Evolutionary conservation across 805 yeast genomes (phyloP), one percentile per base, ranked within the genome.

Genomic region (Candida andamanensis): DNA sequence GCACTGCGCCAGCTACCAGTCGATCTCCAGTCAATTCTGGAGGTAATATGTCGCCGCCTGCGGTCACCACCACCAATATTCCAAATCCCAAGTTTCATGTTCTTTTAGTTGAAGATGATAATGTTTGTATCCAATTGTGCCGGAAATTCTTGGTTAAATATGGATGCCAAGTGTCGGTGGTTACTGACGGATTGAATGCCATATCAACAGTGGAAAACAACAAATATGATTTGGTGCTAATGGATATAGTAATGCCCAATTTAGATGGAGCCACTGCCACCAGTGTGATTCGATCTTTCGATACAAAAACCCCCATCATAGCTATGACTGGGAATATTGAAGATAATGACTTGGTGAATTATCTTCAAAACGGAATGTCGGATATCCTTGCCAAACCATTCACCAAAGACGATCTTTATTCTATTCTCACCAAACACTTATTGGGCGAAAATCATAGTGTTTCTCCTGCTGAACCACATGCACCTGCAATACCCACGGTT

Each of bases 301-400:
- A 87, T 54, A 75, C 76, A 14, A 73, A 72, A 33, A 85, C 96
- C 0, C 97, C 97, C 9, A 85, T 92, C 41, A 81, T 92, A 44
- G 94, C 95, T 18, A 85, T 85, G 95, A 85, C 95, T 2, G 94
- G 95, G 24, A 86, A 85, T 51, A 83, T 85, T 35, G 81, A 83
- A 44, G 85, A 81, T 42, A 77, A 80, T 44, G 95, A 86, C 55
- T 65, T 86, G 36, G 82, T 83, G 28, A 81, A 79, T 1, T 86
- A 84, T 54, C 61, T 85, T 38, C 81, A 80, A 45, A 85, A 86
- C 49, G 97, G 96, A 4, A 87, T 87, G 85, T 80, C 85, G 37
- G 95, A 86, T 56, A 85, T 92, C 22, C 64, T 92, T 41, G 95
- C 95, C 4, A 86, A 92, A 51, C 98, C 98, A 1, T 92, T 92